Conservation (phyloP, 805 yeast genomes). For the Yarrowia sp. region DNA sequence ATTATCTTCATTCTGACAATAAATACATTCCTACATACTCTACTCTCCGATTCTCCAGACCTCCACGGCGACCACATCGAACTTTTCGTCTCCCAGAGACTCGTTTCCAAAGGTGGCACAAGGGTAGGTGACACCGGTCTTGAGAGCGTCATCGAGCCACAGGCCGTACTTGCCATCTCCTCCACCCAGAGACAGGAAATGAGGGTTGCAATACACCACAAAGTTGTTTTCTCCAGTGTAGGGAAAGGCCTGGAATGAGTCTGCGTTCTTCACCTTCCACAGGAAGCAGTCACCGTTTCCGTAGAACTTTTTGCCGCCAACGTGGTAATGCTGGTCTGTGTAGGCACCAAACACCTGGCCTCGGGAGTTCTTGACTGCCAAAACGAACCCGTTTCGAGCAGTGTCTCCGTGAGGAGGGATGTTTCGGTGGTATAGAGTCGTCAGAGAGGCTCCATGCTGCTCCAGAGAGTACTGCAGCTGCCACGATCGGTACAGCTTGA, state of each 20-base stretch:
- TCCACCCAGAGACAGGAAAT: conserved; percentile 84
- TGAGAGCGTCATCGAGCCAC: conserved; percentile 79
- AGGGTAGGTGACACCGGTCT: conserved; percentile 76
- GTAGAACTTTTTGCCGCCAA: conserved; percentile 72
- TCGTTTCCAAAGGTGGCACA: conserved; percentile 93
- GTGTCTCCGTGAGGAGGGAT: conserved; percentile 47
- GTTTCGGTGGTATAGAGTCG: conserved; percentile 64
- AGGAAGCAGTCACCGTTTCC: conserved; percentile 97
- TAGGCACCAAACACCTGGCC: conserved; percentile 79
- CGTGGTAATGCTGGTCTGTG: conserved; percentile 69
- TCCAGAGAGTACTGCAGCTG: conserved; percentile 79
- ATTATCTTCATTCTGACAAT: conserved; percentile 2
- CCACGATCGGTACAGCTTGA: conserved; percentile 84
- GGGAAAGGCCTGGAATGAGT: conserved; percentile 73
- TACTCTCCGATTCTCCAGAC: conserved; percentile 69
- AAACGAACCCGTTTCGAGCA: conserved; percentile 70
- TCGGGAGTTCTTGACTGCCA: conserved; percentile 71
- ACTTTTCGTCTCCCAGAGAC: conserved; percentile 66
- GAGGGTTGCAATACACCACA: conserved; percentile 78
- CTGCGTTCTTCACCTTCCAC: conserved; percentile 70
- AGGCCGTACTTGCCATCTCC: conserved; percentile 93
- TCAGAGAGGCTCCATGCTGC: conserved; percentile 88
- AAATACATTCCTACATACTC: conserved; percentile 24
- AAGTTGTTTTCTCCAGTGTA: conserved; percentile 90
- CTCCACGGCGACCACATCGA: conserved; percentile 78